Conservation (phyloP, 2,329 filamentous ascomycete species). For the Chaetoscypha palmicola region DNA sequence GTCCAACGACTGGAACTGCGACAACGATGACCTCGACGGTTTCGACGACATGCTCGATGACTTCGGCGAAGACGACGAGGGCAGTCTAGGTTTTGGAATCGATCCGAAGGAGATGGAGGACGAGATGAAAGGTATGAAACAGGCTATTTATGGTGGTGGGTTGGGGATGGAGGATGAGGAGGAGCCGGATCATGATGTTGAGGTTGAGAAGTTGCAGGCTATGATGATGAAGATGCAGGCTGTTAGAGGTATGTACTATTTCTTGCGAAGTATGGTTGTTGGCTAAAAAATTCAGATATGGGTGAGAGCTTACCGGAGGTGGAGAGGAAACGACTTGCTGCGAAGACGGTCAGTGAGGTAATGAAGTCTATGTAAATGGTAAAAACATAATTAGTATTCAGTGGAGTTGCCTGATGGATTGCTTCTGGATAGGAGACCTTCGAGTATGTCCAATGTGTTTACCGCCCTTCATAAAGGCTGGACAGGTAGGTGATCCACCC, state of each 20-base stretch:
- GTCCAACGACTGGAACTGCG: constrained; percentile 55
- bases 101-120: constrained; percentile 32
- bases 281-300: too few species aligned
- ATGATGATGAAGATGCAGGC: constrained; percentile 61
- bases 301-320: constrained; percentile 53
- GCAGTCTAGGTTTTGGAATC: constrained; percentile 25
- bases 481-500: too few species aligned
- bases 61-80: constrained; percentile 23
- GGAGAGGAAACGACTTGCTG: constrained; percentile 53
- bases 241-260: constrained; percentile 33
- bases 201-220: constrained; percentile 50
- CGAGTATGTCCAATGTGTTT: too few species aligned
- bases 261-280: too few species aligned
- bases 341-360: constrained; percentile 54
- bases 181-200: constrained; percentile 31
- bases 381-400: too few species aligned
- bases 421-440: too few species aligned
- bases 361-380: constrained; percentile 41
- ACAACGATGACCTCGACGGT: constrained; percentile 31
- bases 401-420: too few species aligned
- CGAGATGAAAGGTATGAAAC: constrained; percentile 34
- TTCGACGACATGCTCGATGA: constrained; percentile 32
- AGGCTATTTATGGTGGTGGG: constrained; percentile 28
- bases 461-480: too few species aligned
- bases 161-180: constrained; percentile 26